Base-by-base conservation (phyloP, 2,329 filamentous ascomycete species). In the Fusarium hostae region DNA sequence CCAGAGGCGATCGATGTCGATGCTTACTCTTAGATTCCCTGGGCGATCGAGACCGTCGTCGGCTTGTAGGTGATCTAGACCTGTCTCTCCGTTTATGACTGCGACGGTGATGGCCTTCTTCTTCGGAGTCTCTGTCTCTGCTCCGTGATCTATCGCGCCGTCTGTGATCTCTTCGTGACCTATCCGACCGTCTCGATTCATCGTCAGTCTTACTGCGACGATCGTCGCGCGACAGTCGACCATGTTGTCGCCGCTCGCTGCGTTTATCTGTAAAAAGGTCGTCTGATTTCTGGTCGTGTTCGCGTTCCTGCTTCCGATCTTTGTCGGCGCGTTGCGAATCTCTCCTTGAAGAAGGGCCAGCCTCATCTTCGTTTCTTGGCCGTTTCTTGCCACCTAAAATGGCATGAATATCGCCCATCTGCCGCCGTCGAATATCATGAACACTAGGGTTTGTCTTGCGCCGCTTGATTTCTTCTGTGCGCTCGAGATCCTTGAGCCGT, bases 401-500 rank as follows among this genome's bases (percentile, higher is more conserved):
- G 4, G 88, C 87, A 50, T 87, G 85, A 51, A 91, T 91, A 66
- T 88, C 85, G 9, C 88, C 88, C 72, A 91, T 83, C 77, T 90
- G 89, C 13, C 88, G 84, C 48, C 82, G 85, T 43, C 88, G 81
- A 51, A 89, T 87, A 70, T 90, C 88, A 15, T 80, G 79, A 5
- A 83, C 79, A 22, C 82, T 84, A 0, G 86, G 86, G 24, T 82
- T 85, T 52, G 79, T 80, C 63, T 83, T 85, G 57, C 78, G 79
- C 57, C 82, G 78, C 72, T 84, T 84, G 34, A 78, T 79, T 62
- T 85, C 83, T 69, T 85, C 84, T 32, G 82, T 82, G 54, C 79
- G 81, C 61, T 88, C 86, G 45, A 95, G 82, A 60, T 86, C 84
- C 72, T 88, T 87, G 60, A 97, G 86, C 24, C 94, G 90, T 7